phyloP scores from a whole-genome alignment of 345 rosid species.

The Acer negundo region DNA sequence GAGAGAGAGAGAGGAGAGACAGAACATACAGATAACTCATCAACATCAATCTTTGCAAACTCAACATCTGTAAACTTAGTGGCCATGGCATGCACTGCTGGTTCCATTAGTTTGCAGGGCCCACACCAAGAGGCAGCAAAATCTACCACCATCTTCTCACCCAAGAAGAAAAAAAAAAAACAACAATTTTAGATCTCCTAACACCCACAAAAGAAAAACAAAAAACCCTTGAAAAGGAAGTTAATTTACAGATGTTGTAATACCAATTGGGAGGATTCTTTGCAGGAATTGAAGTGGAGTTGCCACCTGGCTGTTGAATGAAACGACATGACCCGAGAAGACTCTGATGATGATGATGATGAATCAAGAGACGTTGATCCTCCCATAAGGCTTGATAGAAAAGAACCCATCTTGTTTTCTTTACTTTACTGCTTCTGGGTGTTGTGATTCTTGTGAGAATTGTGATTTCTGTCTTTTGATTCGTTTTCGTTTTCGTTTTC shows the following conservation, averaged over 20 bases:
- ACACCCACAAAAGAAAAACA: background rate
- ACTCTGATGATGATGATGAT: slow-evolving; percentile 29
- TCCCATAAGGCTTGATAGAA: slow-evolving; percentile 33
- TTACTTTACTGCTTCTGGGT: background rate
- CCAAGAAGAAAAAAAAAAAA: background rate
- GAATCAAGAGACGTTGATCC: slow-evolving; percentile 15
- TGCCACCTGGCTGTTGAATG: slow-evolving; percentile 76
- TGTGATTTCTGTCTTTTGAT: background rate
- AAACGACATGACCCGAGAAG: slow-evolving; percentile 44
- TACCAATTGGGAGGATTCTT: slow-evolving; percentile 66
- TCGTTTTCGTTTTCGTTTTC: background rate
- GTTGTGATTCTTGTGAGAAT: background rate
- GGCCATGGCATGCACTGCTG: slow-evolving; percentile 51
- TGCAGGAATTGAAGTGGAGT: slow-evolving; percentile 66
- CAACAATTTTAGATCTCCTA: slow-evolving; percentile 9
- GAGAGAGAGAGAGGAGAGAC: too few species aligned
- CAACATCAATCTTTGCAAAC: slow-evolving; percentile 88
- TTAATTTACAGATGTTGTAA: background rate
- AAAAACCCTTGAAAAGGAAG: background rate
- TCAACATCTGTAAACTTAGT: slow-evolving; percentile 48
- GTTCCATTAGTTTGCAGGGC: slow-evolving; percentile 77
- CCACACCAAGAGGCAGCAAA: slow-evolving; percentile 92
- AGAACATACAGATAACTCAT: slow-evolving; percentile 50
- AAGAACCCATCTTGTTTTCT: slow-evolving; percentile 43
- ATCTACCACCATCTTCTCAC: slow-evolving; percentile 65